A percentile compares a stretch with the other conserved stretches of the same genome.
Conservation (phyloP, 345 rosid species). For the Aegle marmelos region DNA sequence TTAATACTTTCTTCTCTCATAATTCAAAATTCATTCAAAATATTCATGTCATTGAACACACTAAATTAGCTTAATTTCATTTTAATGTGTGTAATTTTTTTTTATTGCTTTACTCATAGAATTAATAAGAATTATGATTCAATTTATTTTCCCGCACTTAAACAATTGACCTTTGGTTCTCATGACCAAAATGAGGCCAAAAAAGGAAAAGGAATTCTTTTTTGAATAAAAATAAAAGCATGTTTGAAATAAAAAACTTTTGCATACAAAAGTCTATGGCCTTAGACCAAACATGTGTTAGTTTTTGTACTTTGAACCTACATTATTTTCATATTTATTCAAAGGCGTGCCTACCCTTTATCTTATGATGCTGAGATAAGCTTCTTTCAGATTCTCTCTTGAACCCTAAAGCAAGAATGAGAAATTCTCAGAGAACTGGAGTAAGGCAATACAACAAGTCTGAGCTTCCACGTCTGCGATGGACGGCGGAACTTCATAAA, state of each 20-base stretch:
- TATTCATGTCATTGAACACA: no score
- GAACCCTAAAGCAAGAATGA: slow-evolving; percentile 13
- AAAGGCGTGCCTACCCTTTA: background rate
- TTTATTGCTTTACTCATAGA: no score
- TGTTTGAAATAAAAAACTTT: background rate
- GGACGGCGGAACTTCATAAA: slow-evolving; percentile 47
- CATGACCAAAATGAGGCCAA: no score
- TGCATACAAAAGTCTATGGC: slow-evolving; percentile 25
- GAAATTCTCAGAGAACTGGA: slow-evolving; percentile 1
- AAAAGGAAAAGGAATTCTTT: background rate
- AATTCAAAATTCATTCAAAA: no score
- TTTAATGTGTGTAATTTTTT: no score
- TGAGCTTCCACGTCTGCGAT: slow-evolving; percentile 38
- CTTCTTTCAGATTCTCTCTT: background rate
- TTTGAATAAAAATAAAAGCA: background rate
- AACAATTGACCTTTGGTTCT: no score
- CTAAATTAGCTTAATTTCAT: no score
- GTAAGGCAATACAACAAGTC: slow-evolving; percentile 45
- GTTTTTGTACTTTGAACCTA: background rate
- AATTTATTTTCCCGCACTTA: no score
- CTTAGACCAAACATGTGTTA: slow-evolving; percentile 16
- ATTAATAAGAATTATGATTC: no score
- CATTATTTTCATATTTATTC: background rate
- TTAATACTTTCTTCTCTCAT: no score
- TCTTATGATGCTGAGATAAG: background rate